Evolutionary conservation across 2,329 filamentous ascomycete species (phyloP), one percentile per base, ranked within the genome.

Genomic region (Fusarium bactridioides): DNA sequence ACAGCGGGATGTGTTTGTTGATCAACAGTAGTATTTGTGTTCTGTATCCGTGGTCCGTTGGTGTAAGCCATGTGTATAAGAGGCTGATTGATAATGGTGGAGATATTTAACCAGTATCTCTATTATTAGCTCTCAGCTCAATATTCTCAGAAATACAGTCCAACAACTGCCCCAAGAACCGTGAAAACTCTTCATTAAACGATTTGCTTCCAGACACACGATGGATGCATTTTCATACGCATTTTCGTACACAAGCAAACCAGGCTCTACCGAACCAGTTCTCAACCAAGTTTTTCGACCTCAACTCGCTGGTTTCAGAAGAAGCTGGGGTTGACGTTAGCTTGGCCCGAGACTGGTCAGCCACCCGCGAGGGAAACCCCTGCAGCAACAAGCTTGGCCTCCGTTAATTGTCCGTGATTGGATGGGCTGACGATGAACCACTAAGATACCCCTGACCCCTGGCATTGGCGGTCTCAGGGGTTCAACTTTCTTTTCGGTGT

Each of bases 251-350:
- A 57, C 40, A 45, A 53, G 45, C 40, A 45, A 31, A 57, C n/a
- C 48, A 37, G 23, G 23, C 18, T 38, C 40, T n/a, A 29, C 29
- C 45, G 41, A 56, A 33, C 35, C 27, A 43, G 47, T 33, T 66
- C 51, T 67, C n/a, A 10, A 56, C 41, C 64, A 68, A 69, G 65
- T 64, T 55, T 57, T 57, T 63, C 47, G 31, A 45, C 51, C 57
- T 56, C 64, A 41, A 53, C 51, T 58, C 48, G 64, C 51, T 56
- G 64, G 74, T 76, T 76, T 76, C 74, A 76, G 74, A 76, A 64
- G 53, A 70, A 73, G 65, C 69, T 76, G 68, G 74, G 74, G 74
- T 73, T 57, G 70, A 59, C 53, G 47, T 54, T 67, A 47, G 58
- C 58, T 61, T 48, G 70, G 47, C 51, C 53, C 41, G 21, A 51